Evolutionary conservation across 129 eudicot species (phyloP), one percentile per base, ranked within the genome.

Genomic region (Flaveria sonorensis): DNA sequence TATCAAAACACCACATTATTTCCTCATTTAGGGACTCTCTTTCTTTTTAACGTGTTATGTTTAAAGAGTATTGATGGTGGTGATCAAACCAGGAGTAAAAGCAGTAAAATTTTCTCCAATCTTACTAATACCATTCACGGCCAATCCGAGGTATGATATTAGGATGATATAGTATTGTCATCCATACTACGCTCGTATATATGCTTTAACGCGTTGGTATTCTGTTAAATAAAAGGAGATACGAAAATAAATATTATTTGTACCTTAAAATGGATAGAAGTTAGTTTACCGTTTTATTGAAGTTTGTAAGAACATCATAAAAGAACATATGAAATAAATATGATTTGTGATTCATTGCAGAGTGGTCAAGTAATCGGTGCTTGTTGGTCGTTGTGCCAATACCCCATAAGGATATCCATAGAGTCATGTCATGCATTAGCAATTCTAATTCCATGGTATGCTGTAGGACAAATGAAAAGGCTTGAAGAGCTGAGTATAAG

Each of bases 1-100:
- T 1, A 43, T 21, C 23, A 16, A 59, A 59, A 57, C 43, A 40
- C 16, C 70, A 20, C 57, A 20, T 21, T 57, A 6, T 73, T 59
- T 61, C 78, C 69, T 16, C 57, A 42, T 42, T 21, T 73, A 30
- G 67, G 36, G 18, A 10, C 10, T 72, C 51, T 72, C n/a, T 0
- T 0, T 0, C 66, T 72, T 36, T 0, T 0, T 2, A 0, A 0
- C 1, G 0, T 72, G 51, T 0, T 1, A 72, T 5, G 32, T 53
- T 50, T 53, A 72, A 53, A 28, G 55, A 8, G 20, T 43, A 46
- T 45, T 21, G 57, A 21, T 69, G 72, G n/a, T 67, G 72, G n/a
- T 67, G 72, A 3, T 45, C 9, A 36, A 14, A 36, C 24, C 3
- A 36, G 24, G 24, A 0, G 26, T n/a, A n/a, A 10, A 19, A 52